phyloP scores from a whole-genome alignment of 805 yeast species.

The Nakazawaea molendinolei region DNA sequence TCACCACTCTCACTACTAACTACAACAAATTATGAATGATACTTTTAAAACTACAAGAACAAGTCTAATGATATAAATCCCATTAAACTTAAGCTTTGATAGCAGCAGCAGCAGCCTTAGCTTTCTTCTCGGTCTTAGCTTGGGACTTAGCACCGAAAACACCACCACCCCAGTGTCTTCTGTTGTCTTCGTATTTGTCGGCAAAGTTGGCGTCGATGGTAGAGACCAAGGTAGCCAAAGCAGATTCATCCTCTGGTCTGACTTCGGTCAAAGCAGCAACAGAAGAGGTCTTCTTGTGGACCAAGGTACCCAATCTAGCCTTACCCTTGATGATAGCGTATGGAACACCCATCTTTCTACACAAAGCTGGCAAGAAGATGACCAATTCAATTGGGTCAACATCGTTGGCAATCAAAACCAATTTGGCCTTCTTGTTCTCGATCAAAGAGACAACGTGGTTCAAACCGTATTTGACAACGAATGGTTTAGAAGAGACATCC shows the following conservation, averaged over 20 bases:
- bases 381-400: conserved; percentile 99
- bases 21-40: not conserved
- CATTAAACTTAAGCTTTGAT: conserved; percentile 8
- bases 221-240: conserved; percentile 86
- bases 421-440: conserved; percentile 98
- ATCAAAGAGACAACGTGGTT: conserved; percentile 97
- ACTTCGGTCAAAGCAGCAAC: conserved; percentile 98
- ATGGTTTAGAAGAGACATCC: conserved; percentile 96
- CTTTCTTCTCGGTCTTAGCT: conserved; percentile 75
- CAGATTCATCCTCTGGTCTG: conserved; percentile 89
- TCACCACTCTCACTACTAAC: not conserved
- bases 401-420: conserved; percentile 96
- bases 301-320: conserved; percentile 97
- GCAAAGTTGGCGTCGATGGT: conserved; percentile 90
- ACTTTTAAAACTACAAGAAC: conserved; percentile 1
- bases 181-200: conserved; percentile 91
- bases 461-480: conserved; percentile 95
- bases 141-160: conserved; percentile 91
- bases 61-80: not conserved
- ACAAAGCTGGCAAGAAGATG: conserved; percentile 95
- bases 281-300: conserved; percentile 95
- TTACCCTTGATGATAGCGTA: conserved; percentile 97
- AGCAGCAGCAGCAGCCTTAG: conserved; percentile 31
- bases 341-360: conserved; percentile 99
- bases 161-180: conserved; percentile 99